These are phyloP conservation scores for Clonostachys sp. DNA, from an alignment of 2,329 filamentous ascomycete species.

Conservation along the genomic window DNA sequence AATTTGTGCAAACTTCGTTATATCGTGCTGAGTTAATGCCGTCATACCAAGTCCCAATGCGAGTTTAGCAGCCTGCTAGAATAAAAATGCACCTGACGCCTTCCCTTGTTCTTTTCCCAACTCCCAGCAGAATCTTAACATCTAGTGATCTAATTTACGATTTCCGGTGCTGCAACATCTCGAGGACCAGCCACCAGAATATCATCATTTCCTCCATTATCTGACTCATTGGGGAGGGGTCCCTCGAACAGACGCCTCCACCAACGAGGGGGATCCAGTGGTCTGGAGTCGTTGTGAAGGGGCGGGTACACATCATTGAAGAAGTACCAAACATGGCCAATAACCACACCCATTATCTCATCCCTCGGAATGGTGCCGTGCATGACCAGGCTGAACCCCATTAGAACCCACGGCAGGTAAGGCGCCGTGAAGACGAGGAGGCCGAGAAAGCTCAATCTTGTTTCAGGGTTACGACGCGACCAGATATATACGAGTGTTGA, in stretches of 20 bases:
- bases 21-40: no score
- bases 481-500: slow-evolving; percentile 97
- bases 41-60: not conserved
- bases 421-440: slow-evolving; percentile 89
- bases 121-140: not conserved
- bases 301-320: slow-evolving; percentile 96
- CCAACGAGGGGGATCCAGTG: slow-evolving; percentile 84
- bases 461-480: slow-evolving; percentile 92
- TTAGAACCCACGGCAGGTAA: slow-evolving; percentile 92
- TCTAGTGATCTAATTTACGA: not conserved
- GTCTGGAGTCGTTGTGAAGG: slow-evolving; percentile 77
- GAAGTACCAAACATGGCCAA: slow-evolving; percentile 97
- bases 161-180: slow-evolving; percentile 9
- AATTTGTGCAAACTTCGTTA: no score
- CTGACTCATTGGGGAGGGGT: slow-evolving; percentile 39
- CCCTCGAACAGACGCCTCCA: slow-evolving; percentile 82
- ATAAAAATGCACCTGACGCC: not conserved
- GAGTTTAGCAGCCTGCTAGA: not conserved
- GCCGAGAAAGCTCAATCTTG: slow-evolving; percentile 82
- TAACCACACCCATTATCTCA: slow-evolving; percentile 90
- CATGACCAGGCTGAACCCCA: slow-evolving; percentile 87
- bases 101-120: not conserved
- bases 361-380: slow-evolving; percentile 89
- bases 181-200: slow-evolving; percentile 52
- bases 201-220: slow-evolving; percentile 55